phyloP scores from a whole-genome alignment of 1,139 yeast genomes.

The Suhomyces chickasaworum region DNA sequence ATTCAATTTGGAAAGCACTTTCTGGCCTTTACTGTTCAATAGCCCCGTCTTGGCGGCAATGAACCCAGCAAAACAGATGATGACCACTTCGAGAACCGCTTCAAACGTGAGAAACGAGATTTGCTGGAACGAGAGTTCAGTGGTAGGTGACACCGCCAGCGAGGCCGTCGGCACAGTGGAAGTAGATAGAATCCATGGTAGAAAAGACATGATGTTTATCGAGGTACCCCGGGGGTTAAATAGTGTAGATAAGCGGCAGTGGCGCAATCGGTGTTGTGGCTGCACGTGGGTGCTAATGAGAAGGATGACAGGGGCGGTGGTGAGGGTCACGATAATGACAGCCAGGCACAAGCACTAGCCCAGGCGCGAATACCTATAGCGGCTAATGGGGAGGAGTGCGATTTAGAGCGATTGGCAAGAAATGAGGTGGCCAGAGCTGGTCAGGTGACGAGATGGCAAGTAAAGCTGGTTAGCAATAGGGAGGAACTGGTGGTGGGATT shows the following conservation, averaged over 20 bases:
- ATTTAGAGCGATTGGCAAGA: neutral
- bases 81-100: constrained; percentile 76
- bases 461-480: too few species aligned
- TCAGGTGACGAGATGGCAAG: too few species aligned
- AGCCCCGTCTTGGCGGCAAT: constrained; percentile 64
- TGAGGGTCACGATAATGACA: neutral
- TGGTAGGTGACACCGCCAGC: neutral
- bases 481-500: too few species aligned
- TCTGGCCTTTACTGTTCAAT: constrained; percentile 62
- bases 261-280: constrained; percentile 4
- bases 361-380: too few species aligned
- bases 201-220: neutral
- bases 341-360: too few species aligned
- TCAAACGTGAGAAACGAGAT: constrained; percentile 71
- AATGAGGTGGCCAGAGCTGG: too few species aligned
- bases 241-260: neutral
- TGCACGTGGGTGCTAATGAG: neutral
- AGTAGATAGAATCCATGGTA: neutral
- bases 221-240: neutral
- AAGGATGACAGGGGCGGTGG: neutral
- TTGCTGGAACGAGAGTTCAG: constrained; percentile 49
- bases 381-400: too few species aligned
- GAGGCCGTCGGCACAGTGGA: neutral
- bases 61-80: constrained; percentile 72
- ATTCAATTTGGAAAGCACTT: constrained; percentile 64